phyloP scores from a whole-genome alignment of 768 basidiomycete genomes.

The Pleurotus platypus region DNA sequence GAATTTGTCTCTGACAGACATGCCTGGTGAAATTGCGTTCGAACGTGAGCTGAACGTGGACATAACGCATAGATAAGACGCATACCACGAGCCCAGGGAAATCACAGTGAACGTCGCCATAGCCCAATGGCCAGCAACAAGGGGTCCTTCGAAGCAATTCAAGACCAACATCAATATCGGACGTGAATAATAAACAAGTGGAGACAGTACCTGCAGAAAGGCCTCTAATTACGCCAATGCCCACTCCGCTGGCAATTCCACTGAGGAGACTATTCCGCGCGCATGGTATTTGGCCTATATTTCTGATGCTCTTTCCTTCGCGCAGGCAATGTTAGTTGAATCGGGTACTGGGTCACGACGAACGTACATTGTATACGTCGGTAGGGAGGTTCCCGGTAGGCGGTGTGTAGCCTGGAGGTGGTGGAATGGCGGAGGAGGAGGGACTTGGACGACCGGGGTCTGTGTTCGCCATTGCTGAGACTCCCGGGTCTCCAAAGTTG shows the following conservation, averaged over 20 bases:
- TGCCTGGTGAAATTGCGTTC: not conserved
- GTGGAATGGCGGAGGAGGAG: not conserved
- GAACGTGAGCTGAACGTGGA: too few relatives aligned
- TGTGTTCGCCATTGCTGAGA: not conserved
- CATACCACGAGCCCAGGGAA: conserved; percentile 69
- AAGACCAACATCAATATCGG: too few relatives aligned
- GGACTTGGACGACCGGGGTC: not conserved
- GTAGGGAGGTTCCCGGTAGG: not conserved
- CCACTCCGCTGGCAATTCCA: conserved; percentile 78
- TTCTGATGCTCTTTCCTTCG: conserved; percentile 44
- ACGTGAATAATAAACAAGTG: conserved; percentile 2
- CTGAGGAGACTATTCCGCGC: conserved; percentile 70
- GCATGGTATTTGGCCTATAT: conserved; percentile 71
- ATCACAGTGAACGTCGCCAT: conserved; percentile 69
- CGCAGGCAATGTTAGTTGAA: not conserved
- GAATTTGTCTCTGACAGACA: conserved; percentile 4
- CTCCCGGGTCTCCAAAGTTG: too few relatives aligned
- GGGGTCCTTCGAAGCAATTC: conserved; percentile 37
- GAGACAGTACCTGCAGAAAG: conserved; percentile 48
- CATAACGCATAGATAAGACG: conserved; percentile 9
- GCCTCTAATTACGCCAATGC: conserved; percentile 72
- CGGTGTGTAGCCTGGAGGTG: conserved; percentile 4
- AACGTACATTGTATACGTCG: conserved; percentile 5
- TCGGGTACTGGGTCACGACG: not conserved
- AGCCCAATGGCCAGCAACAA: conserved; percentile 77